Evolutionary conservation across 2,329 filamentous ascomycete species (phyloP).

Genomic region (Penicillium palitans): DNA sequence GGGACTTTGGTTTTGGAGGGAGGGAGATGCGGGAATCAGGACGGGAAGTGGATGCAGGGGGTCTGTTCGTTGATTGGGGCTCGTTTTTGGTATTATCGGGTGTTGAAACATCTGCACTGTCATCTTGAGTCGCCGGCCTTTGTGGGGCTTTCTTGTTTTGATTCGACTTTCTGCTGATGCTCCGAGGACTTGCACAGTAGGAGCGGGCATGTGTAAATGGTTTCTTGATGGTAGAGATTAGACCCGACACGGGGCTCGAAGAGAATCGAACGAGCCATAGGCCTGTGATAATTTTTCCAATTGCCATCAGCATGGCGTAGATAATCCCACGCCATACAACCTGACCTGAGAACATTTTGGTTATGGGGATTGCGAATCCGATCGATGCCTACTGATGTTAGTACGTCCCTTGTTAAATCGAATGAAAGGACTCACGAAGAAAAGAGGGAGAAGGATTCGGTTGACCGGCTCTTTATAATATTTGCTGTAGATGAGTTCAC

Average conservation of each 20-base stretch:
- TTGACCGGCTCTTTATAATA: slow-evolving; percentile 51
- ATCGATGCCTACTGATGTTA: slow-evolving; percentile 52
- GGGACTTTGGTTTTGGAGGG: slow-evolving; percentile 56
- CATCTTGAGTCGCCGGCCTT: background rate
- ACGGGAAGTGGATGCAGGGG: background rate
- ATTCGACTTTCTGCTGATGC: background rate
- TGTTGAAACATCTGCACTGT: no score
- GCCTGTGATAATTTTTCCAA: slow-evolving; percentile 63
- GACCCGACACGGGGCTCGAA: slow-evolving; percentile 9
- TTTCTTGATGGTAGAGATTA: slow-evolving; percentile 8
- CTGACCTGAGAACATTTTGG: slow-evolving; percentile 62
- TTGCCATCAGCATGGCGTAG: slow-evolving; percentile 69
- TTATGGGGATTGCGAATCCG: slow-evolving; percentile 76
- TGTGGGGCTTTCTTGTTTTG: background rate
- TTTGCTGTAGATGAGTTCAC: slow-evolving; percentile 43
- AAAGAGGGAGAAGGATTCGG: slow-evolving; percentile 66
- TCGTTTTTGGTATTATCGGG: background rate
- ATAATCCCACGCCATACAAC: slow-evolving; percentile 72
- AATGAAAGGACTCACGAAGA: slow-evolving; percentile 59
- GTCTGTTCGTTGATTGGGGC: background rate
- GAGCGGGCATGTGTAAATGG: slow-evolving; percentile 4
- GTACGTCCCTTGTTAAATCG: background rate
- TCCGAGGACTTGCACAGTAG: slow-evolving; percentile 5
- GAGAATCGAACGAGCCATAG: slow-evolving; percentile 55
- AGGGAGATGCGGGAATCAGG: background rate